Evolutionary conservation across 495 filamentous ascomycete species (phyloP).

Genomic region (Aspergillus asperescens): DNA sequence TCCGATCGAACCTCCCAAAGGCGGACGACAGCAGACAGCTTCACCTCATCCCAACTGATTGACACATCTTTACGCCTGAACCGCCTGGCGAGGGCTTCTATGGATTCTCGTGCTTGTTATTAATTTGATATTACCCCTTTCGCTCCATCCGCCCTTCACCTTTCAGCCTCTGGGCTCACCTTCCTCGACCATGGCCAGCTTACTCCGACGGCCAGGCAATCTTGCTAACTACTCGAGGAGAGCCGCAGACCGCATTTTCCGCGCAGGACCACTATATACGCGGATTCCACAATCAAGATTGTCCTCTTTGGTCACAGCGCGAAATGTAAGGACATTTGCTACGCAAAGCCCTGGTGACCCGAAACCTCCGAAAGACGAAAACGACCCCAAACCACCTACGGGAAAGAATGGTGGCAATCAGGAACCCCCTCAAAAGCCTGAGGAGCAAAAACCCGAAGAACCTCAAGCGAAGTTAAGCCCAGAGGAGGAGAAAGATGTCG

Average conservation of each 20-base stretch:
- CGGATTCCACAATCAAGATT: constrained; percentile 34
- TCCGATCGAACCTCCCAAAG: constrained; percentile 12
- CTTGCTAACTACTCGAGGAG: constrained; percentile 57
- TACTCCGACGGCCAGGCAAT: constrained; percentile 61
- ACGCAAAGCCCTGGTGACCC: constrained; percentile 43
- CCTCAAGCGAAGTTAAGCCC: background rate
- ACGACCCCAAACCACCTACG: constrained; percentile 22
- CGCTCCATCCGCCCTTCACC: constrained; percentile 25
- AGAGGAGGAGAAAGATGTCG: constrained; percentile 31
- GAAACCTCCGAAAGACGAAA: constrained; percentile 42
- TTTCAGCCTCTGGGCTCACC: constrained; percentile 34
- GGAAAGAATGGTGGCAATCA: constrained; percentile 28
- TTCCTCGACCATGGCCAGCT: constrained; percentile 55
- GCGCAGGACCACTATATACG: constrained; percentile 36
- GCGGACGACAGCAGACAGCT: constrained; percentile 20
- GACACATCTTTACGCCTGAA: background rate
- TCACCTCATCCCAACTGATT: background rate
- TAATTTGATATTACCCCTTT: constrained; percentile 9
- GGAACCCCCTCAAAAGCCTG: constrained; percentile 31
- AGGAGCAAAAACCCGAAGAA: constrained; percentile 15
- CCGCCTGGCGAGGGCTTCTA: constrained; percentile 17
- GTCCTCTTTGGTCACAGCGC: constrained; percentile 42
- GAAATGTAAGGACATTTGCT: constrained; percentile 51
- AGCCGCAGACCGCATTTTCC: constrained; percentile 42
- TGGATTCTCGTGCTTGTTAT: constrained; percentile 27